phyloP scores from a whole-genome alignment of 2,329 filamentous ascomycete genomes.

The Acarospora socialis region DNA sequence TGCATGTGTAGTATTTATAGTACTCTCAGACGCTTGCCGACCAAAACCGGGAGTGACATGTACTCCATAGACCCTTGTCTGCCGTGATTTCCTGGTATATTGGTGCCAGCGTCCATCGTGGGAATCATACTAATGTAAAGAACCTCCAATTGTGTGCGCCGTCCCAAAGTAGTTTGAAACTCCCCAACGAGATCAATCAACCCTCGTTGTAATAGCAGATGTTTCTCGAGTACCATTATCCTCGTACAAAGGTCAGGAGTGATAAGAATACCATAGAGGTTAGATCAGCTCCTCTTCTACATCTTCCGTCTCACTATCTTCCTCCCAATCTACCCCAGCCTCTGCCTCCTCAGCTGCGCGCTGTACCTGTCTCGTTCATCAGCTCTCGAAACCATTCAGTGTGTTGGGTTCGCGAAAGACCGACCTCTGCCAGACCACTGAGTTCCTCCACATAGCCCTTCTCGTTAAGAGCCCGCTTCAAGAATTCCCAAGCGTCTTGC shows the following conservation, averaged over 20 bases:
- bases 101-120: too few species aligned
- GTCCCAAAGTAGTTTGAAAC: too few species aligned
- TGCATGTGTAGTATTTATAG: background rate
- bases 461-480: slow-evolving; percentile 44
- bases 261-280: slow-evolving; percentile 1
- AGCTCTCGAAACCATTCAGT: slow-evolving; percentile 10
- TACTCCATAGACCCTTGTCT: background rate
- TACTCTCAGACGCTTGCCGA: background rate
- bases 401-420: background rate
- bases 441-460: slow-evolving; percentile 49
- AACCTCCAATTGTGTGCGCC: too few species aligned
- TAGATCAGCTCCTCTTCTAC: slow-evolving; percentile 24
- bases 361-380: slow-evolving; percentile 25
- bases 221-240: slow-evolving; percentile 1
- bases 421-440: slow-evolving; percentile 45
- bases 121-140: too few species aligned
- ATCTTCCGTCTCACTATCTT: slow-evolving; percentile 20
- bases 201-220: too few species aligned
- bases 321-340: slow-evolving; percentile 31
- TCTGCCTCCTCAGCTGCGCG: slow-evolving; percentile 30
- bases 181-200: too few species aligned
- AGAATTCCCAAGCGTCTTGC: slow-evolving; percentile 44
- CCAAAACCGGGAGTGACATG: background rate
- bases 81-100: too few species aligned
- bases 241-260: background rate